phyloP scores from a whole-genome alignment of 2,329 filamentous ascomycete species.

The Cladosporium austrohemisphaericum region DNA sequence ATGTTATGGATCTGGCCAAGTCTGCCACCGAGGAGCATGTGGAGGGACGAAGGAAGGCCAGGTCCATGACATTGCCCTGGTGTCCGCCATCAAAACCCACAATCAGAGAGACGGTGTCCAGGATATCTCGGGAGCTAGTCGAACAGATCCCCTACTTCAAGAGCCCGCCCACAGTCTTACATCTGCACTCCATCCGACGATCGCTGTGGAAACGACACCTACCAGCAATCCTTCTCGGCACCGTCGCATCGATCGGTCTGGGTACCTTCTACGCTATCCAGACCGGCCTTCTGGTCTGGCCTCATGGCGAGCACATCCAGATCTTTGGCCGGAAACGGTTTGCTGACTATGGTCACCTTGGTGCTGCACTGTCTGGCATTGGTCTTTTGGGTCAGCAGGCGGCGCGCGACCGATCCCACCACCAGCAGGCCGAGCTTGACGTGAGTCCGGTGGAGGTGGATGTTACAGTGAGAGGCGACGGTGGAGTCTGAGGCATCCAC shows the following conservation, averaged over 20 bases:
- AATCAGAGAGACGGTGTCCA: constrained; percentile 13
- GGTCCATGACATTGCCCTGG: constrained; percentile 28
- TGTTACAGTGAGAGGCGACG: constrained; percentile 10
- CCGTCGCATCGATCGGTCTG: constrained; percentile 19
- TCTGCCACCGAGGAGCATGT: constrained; percentile 13
- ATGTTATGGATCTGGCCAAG: constrained; percentile 20
- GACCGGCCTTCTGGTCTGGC: constrained; percentile 29
- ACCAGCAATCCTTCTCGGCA: constrained; percentile 20
- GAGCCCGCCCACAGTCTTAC: constrained; percentile 5
- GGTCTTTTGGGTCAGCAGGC: constrained; percentile 22
- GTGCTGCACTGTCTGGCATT: constrained; percentile 32
- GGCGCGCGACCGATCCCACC: neutral
- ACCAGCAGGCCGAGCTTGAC: constrained; percentile 3
- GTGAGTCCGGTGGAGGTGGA: constrained; percentile 1
- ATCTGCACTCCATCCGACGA: neutral
- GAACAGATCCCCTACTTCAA: constrained; percentile 24
- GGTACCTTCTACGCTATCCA: constrained; percentile 23
- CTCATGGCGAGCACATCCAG: constrained; percentile 31
- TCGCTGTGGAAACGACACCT: constrained; percentile 22
- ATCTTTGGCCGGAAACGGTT: constrained; percentile 34
- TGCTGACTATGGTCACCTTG: constrained; percentile 33
- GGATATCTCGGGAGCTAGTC: constrained; percentile 18
- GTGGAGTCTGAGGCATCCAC: neutral
- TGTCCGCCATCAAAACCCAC: constrained; percentile 9
- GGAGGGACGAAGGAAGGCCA: constrained; percentile 8